A percentile compares a stretch with the other conserved stretches of the same genome.
Conservation (phyloP, 148 eudicot species). For the Limonium bicolor region DNA sequence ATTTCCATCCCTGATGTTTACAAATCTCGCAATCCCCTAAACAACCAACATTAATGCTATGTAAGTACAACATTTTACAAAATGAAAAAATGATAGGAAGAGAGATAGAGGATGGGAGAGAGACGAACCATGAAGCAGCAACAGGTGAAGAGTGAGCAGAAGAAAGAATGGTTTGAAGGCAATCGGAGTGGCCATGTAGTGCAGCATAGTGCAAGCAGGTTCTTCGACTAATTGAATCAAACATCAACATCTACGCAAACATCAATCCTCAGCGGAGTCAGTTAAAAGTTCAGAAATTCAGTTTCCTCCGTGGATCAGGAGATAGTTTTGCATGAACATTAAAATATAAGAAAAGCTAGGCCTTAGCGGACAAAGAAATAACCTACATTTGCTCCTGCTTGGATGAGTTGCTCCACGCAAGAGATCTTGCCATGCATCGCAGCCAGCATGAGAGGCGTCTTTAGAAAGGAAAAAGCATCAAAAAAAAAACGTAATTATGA, state of each 20-base stretch:
- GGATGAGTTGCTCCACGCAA: slow-evolving; percentile 13
- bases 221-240: slow-evolving; percentile 13
- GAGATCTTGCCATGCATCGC: slow-evolving; percentile 15
- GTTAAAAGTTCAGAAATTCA: background rate
- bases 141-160: slow-evolving; percentile 11
- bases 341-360: background rate
- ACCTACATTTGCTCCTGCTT: slow-evolving; percentile 18
- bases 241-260: slow-evolving; percentile 18
- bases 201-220: slow-evolving; percentile 23
- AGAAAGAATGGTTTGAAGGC: slow-evolving; percentile 17
- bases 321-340: background rate
- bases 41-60: background rate
- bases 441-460: slow-evolving; percentile 18
- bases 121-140: slow-evolving; percentile 14
- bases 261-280: too few species aligned
- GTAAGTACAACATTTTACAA: background rate
- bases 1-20: slow-evolving; percentile 16
- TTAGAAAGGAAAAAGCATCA: background rate
- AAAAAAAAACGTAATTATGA: too few species aligned
- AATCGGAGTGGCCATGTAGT: slow-evolving; percentile 14
- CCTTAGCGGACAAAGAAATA: background rate
- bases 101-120: slow-evolving; percentile 7
- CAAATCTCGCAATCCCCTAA: slow-evolving; percentile 22
- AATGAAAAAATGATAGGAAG: background rate
- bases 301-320: background rate